A percentile compares a stretch with the other conserved stretches of the same genome.
Evolutionary conservation across 1,284 basidiomycete species (phyloP).

Genomic region (Thecaphora thlaspeos): DNA sequence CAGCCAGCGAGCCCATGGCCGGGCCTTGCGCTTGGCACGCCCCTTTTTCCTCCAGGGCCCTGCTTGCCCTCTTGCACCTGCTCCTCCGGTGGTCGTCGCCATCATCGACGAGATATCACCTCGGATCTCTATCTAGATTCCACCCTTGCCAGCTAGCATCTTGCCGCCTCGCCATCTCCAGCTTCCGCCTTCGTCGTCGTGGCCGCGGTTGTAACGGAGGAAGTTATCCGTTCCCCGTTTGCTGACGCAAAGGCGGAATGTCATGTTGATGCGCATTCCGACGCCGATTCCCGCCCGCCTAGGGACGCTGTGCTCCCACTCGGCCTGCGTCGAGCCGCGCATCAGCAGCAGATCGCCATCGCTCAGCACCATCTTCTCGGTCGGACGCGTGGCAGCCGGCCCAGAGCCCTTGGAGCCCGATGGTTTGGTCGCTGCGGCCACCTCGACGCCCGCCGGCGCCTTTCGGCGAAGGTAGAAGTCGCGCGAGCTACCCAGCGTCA

Average conservation of each 20-base stretch:
- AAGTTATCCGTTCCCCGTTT: conserved; percentile 54
- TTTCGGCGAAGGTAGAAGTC: conserved; percentile 59
- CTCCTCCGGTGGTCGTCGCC: no score
- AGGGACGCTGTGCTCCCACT: conserved; percentile 59
- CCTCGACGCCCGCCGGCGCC: conserved; percentile 36
- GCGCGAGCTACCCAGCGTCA: conserved; percentile 56
- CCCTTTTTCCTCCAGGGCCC: no score
- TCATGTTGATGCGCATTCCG: conserved; percentile 59
- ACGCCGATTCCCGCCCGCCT: conserved; percentile 51
- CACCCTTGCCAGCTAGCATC: not conserved
- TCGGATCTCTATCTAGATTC: not conserved
- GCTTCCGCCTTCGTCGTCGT: not conserved
- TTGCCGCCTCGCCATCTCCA: not conserved
- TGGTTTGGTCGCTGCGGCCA: conserved; percentile 2
- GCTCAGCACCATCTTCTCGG: conserved; percentile 53
- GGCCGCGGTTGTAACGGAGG: not conserved
- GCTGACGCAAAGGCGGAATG: conserved; percentile 58
- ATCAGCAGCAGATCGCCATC: conserved; percentile 59
- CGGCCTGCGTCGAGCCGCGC: conserved; percentile 58
- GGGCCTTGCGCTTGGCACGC: no score
- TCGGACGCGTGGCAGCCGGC: conserved; percentile 15
- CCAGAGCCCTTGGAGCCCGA: conserved; percentile 5
- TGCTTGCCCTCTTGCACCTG: no score
- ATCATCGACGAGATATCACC: no score
- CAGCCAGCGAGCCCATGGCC: no score